phyloP scores from a whole-genome alignment of 2,329 filamentous ascomycete species.

The Epichloe hybrida region DNA sequence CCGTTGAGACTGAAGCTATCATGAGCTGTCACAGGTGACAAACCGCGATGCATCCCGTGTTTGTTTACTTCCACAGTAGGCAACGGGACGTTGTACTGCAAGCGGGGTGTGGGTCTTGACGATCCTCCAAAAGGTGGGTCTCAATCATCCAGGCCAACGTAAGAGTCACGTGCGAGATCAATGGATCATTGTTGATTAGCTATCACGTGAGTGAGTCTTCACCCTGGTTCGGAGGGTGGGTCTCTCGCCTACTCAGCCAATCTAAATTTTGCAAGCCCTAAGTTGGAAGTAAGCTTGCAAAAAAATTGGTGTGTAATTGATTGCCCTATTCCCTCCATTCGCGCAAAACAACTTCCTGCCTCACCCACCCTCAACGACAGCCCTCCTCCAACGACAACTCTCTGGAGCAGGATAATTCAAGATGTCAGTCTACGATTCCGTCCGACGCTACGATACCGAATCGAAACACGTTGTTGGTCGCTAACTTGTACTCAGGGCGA shows the following conservation, averaged over 20 bases:
- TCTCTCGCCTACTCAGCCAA: slow-evolving; percentile 18
- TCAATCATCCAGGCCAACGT: background rate
- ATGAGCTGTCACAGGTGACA: background rate
- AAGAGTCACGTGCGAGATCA: background rate
- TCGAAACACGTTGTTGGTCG: slow-evolving; percentile 7
- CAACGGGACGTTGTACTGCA: slow-evolving; percentile 7
- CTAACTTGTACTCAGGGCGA: slow-evolving; percentile 59
- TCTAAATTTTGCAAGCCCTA: slow-evolving; percentile 29
- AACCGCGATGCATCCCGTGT: slow-evolving; percentile 19
- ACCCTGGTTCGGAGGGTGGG: slow-evolving; percentile 4
- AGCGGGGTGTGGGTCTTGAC: background rate
- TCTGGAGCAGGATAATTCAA: slow-evolving; percentile 29
- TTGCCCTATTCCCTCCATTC: slow-evolving; percentile 25
- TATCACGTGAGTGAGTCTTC: background rate
- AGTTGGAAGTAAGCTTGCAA: slow-evolving; percentile 15
- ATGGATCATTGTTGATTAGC: background rate
- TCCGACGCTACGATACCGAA: slow-evolving; percentile 2
- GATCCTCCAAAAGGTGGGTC: background rate
- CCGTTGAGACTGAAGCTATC: slow-evolving; percentile 3
- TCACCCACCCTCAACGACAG: slow-evolving; percentile 25
- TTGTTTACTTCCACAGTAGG: slow-evolving; percentile 23
- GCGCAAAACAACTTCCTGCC: slow-evolving; percentile 22
- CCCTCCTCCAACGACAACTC: slow-evolving; percentile 25
- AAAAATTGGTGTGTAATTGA: slow-evolving; percentile 23
- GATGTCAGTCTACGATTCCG: slow-evolving; percentile 23